Conservation (phyloP, 495 filamentous ascomycete species). For the Aspergillus haitiensis region DNA sequence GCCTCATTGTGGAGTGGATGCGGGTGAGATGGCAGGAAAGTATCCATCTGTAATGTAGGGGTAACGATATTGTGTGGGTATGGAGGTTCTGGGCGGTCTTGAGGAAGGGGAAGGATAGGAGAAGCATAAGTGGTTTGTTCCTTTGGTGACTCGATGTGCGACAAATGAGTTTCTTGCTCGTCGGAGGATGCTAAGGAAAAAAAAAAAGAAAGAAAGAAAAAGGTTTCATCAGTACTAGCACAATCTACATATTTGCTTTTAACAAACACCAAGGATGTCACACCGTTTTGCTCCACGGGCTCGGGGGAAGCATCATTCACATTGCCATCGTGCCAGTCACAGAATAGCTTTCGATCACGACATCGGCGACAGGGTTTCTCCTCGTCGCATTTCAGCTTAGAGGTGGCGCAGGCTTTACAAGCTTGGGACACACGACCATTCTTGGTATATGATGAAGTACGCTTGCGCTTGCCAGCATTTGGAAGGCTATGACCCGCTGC, state of each 20-base stretch:
- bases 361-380: conserved; percentile 50
- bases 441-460: conserved; percentile 44
- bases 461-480: conserved; percentile 44
- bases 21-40: conserved; percentile 12
- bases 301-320: conserved; percentile 27
- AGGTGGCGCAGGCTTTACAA: conserved; percentile 52
- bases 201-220: too few relatives aligned
- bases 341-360: conserved; percentile 44
- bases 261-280: background rate
- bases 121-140: conserved; percentile 4
- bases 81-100: background rate
- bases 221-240: background rate
- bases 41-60: conserved; percentile 35
- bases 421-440: conserved; percentile 56
- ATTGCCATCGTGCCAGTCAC: conserved; percentile 44
- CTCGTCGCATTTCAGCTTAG: conserved; percentile 58
- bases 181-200: background rate
- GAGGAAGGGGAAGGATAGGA: background rate
- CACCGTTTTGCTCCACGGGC: conserved; percentile 29
- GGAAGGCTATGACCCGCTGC: conserved; percentile 51
- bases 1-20: conserved; percentile 14
- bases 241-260: background rate
- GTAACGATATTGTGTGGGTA: background rate
- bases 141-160: background rate
- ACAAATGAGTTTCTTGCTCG: conserved; percentile 1